Percentiles rank a stretch among this genome's conserved stretches.
Conservation (phyloP, 306 rosid species). For the Lathyrus aphaca region DNA sequence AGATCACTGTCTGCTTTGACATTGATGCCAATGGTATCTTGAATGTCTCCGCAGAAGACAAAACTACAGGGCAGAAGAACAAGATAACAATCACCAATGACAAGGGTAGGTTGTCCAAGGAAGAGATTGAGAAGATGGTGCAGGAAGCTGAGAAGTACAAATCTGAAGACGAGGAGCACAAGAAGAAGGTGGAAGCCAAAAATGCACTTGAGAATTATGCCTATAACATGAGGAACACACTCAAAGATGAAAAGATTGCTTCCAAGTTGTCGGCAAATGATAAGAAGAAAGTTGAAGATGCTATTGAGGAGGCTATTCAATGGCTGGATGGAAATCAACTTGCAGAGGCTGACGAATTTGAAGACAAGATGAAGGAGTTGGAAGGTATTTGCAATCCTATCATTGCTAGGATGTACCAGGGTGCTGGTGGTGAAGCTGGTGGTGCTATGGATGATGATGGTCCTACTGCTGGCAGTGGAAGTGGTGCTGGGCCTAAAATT, state of each 20-base stretch:
- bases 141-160: slow-evolving; percentile 62
- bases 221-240: slow-evolving; percentile 62
- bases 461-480: slow-evolving; percentile 49
- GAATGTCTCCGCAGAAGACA: slow-evolving; percentile 68
- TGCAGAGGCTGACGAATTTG: slow-evolving; percentile 56
- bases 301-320: slow-evolving; percentile 53
- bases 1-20: slow-evolving; percentile 55
- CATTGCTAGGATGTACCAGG: slow-evolving; percentile 61
- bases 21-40: slow-evolving; percentile 56
- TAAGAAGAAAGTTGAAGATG: slow-evolving; percentile 66
- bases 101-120: slow-evolving; percentile 66
- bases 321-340: slow-evolving; percentile 67
- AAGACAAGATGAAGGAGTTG: slow-evolving; percentile 60
- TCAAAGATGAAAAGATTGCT: slow-evolving; percentile 60
- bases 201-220: slow-evolving; percentile 58
- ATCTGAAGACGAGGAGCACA: slow-evolving; percentile 58
- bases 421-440: slow-evolving; percentile 50
- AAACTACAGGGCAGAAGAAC: slow-evolving; percentile 61
- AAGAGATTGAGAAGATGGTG: slow-evolving; percentile 65
- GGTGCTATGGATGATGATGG: slow-evolving; percentile 63
- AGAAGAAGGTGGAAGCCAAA: slow-evolving; percentile 62
- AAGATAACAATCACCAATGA: slow-evolving; percentile 65
- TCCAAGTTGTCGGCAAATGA: slow-evolving; percentile 54
- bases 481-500: slow-evolving; percentile 58
- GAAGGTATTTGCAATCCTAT: slow-evolving; percentile 64